Percentiles rank a stretch among this genome's conserved stretches.
phyloP scores from a whole-genome alignment of 2,329 filamentous ascomycete genomes.

The Aspergillus sojae region DNA sequence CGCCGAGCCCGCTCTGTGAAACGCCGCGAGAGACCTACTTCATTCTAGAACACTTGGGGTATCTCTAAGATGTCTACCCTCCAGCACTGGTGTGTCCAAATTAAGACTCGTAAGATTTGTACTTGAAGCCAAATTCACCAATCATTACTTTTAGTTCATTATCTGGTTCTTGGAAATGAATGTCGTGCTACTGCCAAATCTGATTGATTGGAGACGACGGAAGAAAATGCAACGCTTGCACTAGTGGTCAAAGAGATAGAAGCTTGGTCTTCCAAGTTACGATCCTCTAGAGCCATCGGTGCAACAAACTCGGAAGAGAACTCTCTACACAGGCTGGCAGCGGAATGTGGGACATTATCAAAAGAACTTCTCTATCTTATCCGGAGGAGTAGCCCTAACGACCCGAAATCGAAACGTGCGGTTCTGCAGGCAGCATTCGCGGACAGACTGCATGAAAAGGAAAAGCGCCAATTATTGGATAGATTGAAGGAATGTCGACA shows the following conservation, averaged over 20 bases:
- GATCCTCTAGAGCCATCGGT: not conserved
- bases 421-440: not conserved
- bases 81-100: too few species aligned
- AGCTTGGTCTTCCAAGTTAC: not conserved
- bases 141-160: too few species aligned
- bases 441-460: not conserved
- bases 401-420: not conserved
- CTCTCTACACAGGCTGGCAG: not conserved
- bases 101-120: too few species aligned
- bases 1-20: too few species aligned
- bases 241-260: not conserved
- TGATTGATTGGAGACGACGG: not conserved
- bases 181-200: too few species aligned
- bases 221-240: not conserved
- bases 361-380: not conserved
- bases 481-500: not conserved
- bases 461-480: not conserved
- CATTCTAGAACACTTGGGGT: too few species aligned
- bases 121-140: too few species aligned
- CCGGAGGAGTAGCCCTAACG: too few species aligned
- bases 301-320: not conserved
- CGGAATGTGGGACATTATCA: not conserved
- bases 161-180: too few species aligned
- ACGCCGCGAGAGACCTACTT: too few species aligned
- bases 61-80: too few species aligned